phyloP scores from a whole-genome alignment of 371 early-diverging fungal species.

The Mucor piriformis region DNA sequence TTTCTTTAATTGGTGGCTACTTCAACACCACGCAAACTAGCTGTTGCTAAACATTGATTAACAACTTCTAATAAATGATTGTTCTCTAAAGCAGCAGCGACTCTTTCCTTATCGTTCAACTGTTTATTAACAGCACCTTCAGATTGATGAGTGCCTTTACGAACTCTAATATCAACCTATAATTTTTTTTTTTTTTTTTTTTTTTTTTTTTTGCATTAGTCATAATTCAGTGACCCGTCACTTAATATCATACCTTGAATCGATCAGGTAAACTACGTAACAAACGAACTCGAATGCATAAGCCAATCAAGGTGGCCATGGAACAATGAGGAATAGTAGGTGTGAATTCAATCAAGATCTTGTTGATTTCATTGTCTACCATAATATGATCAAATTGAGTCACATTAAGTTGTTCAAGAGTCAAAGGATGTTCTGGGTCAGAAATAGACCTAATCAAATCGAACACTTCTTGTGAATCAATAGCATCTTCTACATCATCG shows the following conservation, averaged over 20 bases:
- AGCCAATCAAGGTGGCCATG: slow-evolving; percentile 99
- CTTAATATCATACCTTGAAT: slow-evolving; percentile 93
- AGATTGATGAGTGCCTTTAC: slow-evolving; percentile 95
- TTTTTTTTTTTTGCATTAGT: background rate
- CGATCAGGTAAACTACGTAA: slow-evolving; percentile 83
- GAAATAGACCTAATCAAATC: slow-evolving; percentile 96
- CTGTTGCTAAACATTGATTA: slow-evolving; percentile 85
- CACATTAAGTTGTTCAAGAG: slow-evolving; percentile 95
- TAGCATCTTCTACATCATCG: slow-evolving; percentile 71
- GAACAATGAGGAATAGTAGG: slow-evolving; percentile 99
- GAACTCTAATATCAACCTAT: slow-evolving; percentile 86
- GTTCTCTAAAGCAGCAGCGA: slow-evolving; percentile 99
- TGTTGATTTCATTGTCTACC: slow-evolving; percentile 71
- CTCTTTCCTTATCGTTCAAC: slow-evolving; percentile 99
- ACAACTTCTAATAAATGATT: slow-evolving; percentile 90
- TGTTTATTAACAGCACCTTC: slow-evolving; percentile 97
- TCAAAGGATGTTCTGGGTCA: slow-evolving; percentile 99
- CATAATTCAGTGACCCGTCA: background rate
- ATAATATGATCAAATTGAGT: slow-evolving; percentile 83
- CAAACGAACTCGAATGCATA: slow-evolving; percentile 94
- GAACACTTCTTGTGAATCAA: slow-evolving; percentile 89
- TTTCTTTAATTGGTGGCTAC: slow-evolving; percentile 13
- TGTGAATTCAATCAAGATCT: slow-evolving; percentile 83
- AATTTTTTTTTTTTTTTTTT: too few species aligned
- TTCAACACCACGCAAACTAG: slow-evolving; percentile 42